Evolutionary conservation across 179 eudicot genomes (phyloP).

Genomic region (Drosera spatulata): DNA sequence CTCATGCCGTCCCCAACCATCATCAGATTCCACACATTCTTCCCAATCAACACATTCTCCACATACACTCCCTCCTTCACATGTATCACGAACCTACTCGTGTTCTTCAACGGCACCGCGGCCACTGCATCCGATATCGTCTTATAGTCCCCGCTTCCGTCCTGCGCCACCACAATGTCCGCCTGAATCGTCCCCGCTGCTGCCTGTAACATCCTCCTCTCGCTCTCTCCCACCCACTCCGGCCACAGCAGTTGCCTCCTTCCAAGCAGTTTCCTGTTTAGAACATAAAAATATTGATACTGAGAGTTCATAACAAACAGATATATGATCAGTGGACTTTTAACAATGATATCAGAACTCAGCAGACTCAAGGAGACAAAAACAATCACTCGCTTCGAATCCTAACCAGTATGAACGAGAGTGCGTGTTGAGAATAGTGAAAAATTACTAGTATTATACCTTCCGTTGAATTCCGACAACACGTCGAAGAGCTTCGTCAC

Average conservation of each 20-base stretch:
- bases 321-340: too few relatives aligned
- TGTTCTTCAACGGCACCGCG: constrained; percentile 2
- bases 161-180: constrained; percentile 8
- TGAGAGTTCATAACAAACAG: too few relatives aligned
- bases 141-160: constrained; percentile 9
- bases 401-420: too few relatives aligned
- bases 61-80: constrained; percentile 10
- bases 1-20: constrained; percentile 11
- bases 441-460: too few relatives aligned
- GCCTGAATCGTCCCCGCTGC: not conserved
- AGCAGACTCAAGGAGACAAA: too few relatives aligned
- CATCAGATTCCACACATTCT: constrained; percentile 9
- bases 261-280: constrained; percentile 17
- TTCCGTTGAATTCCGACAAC: constrained; percentile 4
- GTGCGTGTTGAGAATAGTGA: too few relatives aligned
- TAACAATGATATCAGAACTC: too few relatives aligned
- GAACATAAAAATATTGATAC: too few relatives aligned
- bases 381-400: too few relatives aligned
- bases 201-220: constrained; percentile 3
- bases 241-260: constrained; percentile 2
- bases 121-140: constrained; percentile 9
- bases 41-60: constrained; percentile 8
- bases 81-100: not conserved
- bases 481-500: constrained; percentile 27
- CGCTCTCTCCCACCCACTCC: constrained; percentile 6